Evolutionary conservation across 2,329 filamentous ascomycete genomes (phyloP).

Genomic region (Trichophyton equinum): DNA sequence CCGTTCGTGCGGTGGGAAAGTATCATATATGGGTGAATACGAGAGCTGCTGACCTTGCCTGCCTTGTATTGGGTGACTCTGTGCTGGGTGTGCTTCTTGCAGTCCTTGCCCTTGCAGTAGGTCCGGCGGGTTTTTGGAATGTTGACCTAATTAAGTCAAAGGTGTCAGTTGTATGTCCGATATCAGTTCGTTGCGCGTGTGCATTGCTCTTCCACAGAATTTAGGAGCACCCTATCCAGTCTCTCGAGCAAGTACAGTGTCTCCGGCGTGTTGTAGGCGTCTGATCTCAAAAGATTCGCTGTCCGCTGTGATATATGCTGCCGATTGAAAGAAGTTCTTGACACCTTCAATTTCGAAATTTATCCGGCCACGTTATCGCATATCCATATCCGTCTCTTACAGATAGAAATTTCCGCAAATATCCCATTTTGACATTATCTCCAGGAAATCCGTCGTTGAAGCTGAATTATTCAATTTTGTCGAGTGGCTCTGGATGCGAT

Average conservation of each 20-base stretch:
- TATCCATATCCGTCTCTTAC: not conserved
- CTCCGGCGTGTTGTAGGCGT: no score
- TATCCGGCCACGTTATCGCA: no score
- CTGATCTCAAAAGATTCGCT: not conserved
- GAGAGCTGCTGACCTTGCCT: constrained; percentile 55
- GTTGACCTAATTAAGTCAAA: constrained; percentile 61
- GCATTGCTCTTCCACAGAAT: not conserved
- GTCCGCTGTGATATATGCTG: not conserved
- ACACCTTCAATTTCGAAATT: not conserved
- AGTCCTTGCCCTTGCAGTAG: constrained; percentile 94
- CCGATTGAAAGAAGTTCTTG: not conserved
- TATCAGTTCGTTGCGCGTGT: constrained; percentile 2
- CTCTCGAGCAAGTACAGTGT: not conserved
- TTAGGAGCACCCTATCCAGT: not conserved
- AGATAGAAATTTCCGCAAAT: not conserved
- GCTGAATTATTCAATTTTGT: not conserved
- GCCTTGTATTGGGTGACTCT: constrained; percentile 96
- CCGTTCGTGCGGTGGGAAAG: not conserved
- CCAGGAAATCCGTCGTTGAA: not conserved
- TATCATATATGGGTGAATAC: constrained; percentile 8
- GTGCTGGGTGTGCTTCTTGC: constrained; percentile 85
- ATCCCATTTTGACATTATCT: not conserved
- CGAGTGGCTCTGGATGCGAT: not conserved
- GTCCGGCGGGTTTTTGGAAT: constrained; percentile 95
- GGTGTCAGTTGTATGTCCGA: constrained; percentile 5